Evolutionary conservation across 768 basidiomycete species (phyloP).

Genomic region (Clitopilus passeckerianus): DNA sequence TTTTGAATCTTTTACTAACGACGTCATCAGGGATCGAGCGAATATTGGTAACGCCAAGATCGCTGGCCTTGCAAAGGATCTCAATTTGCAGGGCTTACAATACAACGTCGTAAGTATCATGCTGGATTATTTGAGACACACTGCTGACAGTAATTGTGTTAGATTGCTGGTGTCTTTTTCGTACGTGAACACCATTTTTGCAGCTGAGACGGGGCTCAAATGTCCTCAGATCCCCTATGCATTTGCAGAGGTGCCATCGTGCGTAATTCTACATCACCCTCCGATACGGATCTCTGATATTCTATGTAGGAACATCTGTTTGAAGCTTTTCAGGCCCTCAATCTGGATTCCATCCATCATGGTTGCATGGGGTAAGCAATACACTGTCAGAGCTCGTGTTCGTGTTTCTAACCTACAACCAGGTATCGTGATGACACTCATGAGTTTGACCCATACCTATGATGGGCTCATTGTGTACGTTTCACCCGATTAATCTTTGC

Average conservation of each 20-base stretch:
- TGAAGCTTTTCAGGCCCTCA: slow-evolving; percentile 25
- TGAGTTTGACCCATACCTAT: slow-evolving; percentile 26
- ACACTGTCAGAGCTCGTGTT: background rate
- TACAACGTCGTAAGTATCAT: slow-evolving; percentile 26
- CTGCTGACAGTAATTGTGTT: background rate
- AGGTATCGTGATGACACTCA: slow-evolving; percentile 26
- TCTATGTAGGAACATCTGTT: slow-evolving; percentile 21
- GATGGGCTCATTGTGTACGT: slow-evolving; percentile 23
- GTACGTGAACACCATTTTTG: slow-evolving; percentile 10
- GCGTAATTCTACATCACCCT: slow-evolving; percentile 1
- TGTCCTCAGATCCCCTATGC: slow-evolving; percentile 24
- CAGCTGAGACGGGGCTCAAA: background rate
- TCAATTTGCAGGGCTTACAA: slow-evolving; percentile 22
- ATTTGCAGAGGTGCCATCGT: slow-evolving; percentile 30
- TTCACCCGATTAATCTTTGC: background rate
- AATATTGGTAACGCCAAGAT: slow-evolving; percentile 32
- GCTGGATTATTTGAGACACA: background rate
- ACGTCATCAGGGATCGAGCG: slow-evolving; percentile 23
- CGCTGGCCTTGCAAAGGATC: slow-evolving; percentile 26
- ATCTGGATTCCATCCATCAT: slow-evolving; percentile 28
- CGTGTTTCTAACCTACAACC: background rate
- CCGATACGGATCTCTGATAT: background rate
- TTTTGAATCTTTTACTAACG: background rate
- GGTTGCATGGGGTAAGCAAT: slow-evolving; percentile 23
- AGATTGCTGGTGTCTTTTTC: slow-evolving; percentile 32